Base-by-base conservation (phyloP, 805 yeast species). In the Nakazawaea holstii region DNA sequence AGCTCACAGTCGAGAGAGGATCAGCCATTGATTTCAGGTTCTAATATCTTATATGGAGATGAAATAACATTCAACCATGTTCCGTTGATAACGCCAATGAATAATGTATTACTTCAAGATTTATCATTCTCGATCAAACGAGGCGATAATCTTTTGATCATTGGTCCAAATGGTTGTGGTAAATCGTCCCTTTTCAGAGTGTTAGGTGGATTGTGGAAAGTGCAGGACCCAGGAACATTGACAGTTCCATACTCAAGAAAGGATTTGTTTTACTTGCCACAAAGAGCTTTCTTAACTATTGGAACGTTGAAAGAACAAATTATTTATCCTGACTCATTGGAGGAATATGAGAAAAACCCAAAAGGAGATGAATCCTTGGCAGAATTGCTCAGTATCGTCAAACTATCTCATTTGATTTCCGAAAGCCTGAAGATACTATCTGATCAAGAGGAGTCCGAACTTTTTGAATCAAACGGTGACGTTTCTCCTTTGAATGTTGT, bases 91-190 rank as follows among this genome's bases (percentile, higher is more conserved):
- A 89, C 97, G 1, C 98, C 98, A 0, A 82, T 84, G 4, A 84
- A 88, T 47, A 91, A 87, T 39, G 74, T 82, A 0, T 70, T 91
- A 40, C 82, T 87, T 20, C 71, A 77, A 39, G 75, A 79, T 35
- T 72, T 91, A 55, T 72, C 79, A 27, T 90, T 91, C 63, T 75
- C 82, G 43, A 77, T 91, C 46, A 77, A 83, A 52, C 84, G 79
- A 31, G 97, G 97, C 32, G 83, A 90, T 44, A 94, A 91, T 64
- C 70, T 91, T 43, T 72, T 91, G 45, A 90, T 91, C 60, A 90
- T 92, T 8, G 98, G 98, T 0, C 97, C 97, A 11, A 91, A 91
- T 60, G 98, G 98, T 1, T 87, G 96, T 53, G 98, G 98, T 27
- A 91, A 91, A 66, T 90, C 97, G 0, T 91, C 97, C 0, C 69